These are phyloP conservation scores for Tritrichomonas foetus DNA, from an alignment of 208 protist species.

Conservation along the genomic window DNA sequence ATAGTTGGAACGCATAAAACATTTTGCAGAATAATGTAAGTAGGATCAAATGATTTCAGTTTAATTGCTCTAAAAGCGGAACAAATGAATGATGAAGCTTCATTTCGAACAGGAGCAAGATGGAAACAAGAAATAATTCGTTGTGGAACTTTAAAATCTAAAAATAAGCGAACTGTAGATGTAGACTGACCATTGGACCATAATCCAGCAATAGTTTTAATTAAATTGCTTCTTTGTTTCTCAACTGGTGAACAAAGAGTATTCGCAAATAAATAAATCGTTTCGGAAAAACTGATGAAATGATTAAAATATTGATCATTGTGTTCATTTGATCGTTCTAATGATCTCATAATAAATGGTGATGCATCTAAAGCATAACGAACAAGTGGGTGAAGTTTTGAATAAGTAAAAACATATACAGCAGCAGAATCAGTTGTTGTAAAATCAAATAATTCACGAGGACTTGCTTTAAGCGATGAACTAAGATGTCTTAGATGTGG, in stretches of 20 bases:
- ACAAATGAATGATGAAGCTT: not conserved
- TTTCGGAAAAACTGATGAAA: not conserved
- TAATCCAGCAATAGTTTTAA: not conserved
- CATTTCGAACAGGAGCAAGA: not conserved
- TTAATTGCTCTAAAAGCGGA: not conserved
- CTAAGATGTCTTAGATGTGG: not conserved
- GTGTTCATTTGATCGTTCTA: not conserved
- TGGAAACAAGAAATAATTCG: not conserved
- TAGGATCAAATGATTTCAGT: constrained; percentile 8
- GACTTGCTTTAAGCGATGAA: not conserved
- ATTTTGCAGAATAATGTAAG: not conserved
- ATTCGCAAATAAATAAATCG: not conserved
- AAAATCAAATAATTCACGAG: no score
- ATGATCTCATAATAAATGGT: not conserved
- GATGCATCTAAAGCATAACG: not conserved
- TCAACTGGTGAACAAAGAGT: not conserved
- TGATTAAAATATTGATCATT: not conserved
- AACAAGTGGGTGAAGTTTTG: not conserved
- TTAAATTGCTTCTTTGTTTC: not conserved
- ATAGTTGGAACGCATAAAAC: not conserved
- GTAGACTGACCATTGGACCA: not conserved
- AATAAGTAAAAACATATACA: not conserved
- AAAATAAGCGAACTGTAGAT: not conserved
- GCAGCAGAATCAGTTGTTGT: not conserved
- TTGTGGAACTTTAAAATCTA: not conserved